Evolutionary conservation across 2,329 filamentous ascomycete genomes (phyloP), one percentile per base, ranked within the genome.

Genomic region (Talaromyces sp.): DNA sequence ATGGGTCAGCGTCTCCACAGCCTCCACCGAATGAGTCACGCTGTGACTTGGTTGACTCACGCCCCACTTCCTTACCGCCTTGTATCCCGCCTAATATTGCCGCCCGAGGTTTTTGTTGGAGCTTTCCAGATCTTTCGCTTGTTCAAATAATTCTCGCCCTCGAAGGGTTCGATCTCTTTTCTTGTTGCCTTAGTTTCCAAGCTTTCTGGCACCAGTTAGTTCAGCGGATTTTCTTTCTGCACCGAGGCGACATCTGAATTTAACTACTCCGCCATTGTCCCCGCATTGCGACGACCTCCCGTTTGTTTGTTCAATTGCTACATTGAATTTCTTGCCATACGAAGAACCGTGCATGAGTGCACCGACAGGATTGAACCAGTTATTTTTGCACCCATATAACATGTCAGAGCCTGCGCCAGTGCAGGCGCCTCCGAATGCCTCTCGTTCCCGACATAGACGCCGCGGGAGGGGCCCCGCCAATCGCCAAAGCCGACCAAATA

Each of bases 381-480:
- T 36, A 11, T 29, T 36, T 8, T 2, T 11, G 17, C 3, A 29
- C 22, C 20, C 32, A 16, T 27, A 48, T 24, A 32, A 5, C 16
- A 63, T 62, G 59, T 50, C 56, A 30, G 48, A 48, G 8, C 20
- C 52, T 22, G 46, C 44, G 10, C 39, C 46, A 44, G 33, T 46
- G 45, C 29, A 44, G 19, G 11, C 51, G 3, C 39, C 48, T 27
- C 36, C 50, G 8, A 32, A 20, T 19, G 37, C 41, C 5, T 19
- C 56, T 16, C 58, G 58, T 19, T 22, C 54, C 10, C 52, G 58
- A 24, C 52, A 59, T 16, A 52, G 65, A 58, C 66, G 68, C 36
- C 61, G 66, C 60, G 63, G 64, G 40, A 60, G 65, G 53, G 67
- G 66, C 40, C 63, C 66, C 54, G 61, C 63, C 35, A 61, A 61